Percentiles rank a stretch among this genome's conserved stretches.
These are phyloP conservation scores for Nigrospora oryzae DNA, from an alignment of 2,329 filamentous ascomycete species.

Conservation along the genomic window DNA sequence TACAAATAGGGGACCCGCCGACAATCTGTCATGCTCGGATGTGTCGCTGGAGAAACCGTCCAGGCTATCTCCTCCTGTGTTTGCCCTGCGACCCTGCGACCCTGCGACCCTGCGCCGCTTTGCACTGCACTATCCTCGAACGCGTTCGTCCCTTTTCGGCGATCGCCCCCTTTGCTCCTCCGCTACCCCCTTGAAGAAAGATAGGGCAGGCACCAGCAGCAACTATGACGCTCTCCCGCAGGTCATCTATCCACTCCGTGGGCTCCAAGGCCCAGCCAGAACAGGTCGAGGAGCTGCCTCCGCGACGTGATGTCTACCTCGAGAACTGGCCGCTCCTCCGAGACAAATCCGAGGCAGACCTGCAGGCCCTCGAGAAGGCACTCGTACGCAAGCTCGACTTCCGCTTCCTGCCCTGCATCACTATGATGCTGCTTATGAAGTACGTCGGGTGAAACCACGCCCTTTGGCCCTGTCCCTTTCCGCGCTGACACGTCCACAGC, in stretches of 20 bases:
- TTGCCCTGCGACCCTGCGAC: too few relatives aligned
- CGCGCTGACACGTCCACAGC: slow-evolving; percentile 16
- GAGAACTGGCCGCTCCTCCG: slow-evolving; percentile 8
- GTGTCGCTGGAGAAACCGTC: too few relatives aligned
- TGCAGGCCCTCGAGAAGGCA: slow-evolving; percentile 12
- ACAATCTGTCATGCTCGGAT: too few relatives aligned
- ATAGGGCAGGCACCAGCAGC: too few relatives aligned
- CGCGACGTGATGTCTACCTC: not conserved
- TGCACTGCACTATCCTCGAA: too few relatives aligned
- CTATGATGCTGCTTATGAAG: slow-evolving; percentile 20
- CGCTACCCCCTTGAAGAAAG: too few relatives aligned
- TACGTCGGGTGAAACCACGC: slow-evolving; percentile 4
- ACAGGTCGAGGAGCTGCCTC: not conserved
- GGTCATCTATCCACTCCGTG: not conserved
- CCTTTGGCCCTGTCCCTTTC: not conserved
- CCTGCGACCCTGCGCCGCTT: too few relatives aligned
- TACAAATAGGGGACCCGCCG: too few relatives aligned
- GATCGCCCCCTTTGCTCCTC: too few relatives aligned
- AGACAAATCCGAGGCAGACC: slow-evolving; percentile 11
- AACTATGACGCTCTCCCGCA: not conserved
- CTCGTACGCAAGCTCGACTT: slow-evolving; percentile 18
- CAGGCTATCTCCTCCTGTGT: too few relatives aligned
- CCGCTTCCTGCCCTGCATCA: slow-evolving; percentile 16
- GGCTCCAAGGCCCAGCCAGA: not conserved
- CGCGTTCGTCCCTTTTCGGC: too few relatives aligned